A percentile compares a stretch with the other conserved stretches of the same genome.
phyloP scores from a whole-genome alignment of 495 filamentous ascomycete genomes.

The Rusavskia elegans region DNA sequence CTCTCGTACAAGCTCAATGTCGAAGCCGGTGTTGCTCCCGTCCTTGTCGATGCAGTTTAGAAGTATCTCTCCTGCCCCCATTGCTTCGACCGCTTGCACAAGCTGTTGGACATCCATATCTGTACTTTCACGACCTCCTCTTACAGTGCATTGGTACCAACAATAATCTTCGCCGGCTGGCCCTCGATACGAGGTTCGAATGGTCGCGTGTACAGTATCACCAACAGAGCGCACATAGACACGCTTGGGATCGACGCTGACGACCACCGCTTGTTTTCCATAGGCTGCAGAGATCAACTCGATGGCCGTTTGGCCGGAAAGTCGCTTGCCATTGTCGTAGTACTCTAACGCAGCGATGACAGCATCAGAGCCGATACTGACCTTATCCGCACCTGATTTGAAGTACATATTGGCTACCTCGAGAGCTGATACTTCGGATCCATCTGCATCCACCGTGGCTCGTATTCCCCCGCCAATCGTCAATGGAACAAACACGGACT shows the following conservation, averaged over 20 bases:
- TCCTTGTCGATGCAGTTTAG: conserved; percentile 97
- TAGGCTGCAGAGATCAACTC: conserved; percentile 89
- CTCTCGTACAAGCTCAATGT: conserved; percentile 75
- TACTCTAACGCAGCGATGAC: conserved; percentile 86
- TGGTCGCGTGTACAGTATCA: conserved; percentile 62
- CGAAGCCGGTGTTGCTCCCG: conserved; percentile 88
- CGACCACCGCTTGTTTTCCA: conserved; percentile 91
- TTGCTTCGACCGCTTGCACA: conserved; percentile 77
- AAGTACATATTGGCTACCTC: conserved; percentile 96
- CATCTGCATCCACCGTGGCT: conserved; percentile 77
- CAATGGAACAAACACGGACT: conserved; percentile 92
- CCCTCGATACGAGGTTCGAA: conserved; percentile 54
- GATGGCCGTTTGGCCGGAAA: conserved; percentile 75
- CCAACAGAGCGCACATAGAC: conserved; percentile 63
- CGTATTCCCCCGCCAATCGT: conserved; percentile 92
- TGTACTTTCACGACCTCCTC: conserved; percentile 78
- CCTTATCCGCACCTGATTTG: conserved; percentile 95
- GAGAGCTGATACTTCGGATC: conserved; percentile 69
- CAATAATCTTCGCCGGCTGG: conserved; percentile 66
- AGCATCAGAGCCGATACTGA: conserved; percentile 91
- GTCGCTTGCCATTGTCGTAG: conserved; percentile 44
- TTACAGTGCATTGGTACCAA: conserved; percentile 97
- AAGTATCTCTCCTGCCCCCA: conserved; percentile 89
- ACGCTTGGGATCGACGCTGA: conserved; percentile 85
- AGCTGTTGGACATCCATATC: conserved; percentile 85